Evolutionary conservation across 352 stramenopile species (phyloP).

Genomic region (Pythium coloratum): DNA sequence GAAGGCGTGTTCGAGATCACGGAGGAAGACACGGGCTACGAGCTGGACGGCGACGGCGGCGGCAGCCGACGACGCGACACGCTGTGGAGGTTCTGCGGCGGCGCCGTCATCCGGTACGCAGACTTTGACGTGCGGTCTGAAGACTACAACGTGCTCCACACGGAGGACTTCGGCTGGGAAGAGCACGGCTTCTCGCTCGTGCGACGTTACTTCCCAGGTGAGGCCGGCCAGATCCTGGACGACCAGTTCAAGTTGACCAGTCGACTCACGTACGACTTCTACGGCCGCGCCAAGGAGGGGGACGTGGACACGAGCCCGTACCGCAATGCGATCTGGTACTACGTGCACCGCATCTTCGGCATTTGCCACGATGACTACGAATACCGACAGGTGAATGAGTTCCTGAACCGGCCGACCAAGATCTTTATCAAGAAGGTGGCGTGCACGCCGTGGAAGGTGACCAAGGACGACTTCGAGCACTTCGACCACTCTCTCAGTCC

Average conservation of each 20-base stretch:
- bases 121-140: conserved; percentile 86
- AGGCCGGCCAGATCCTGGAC: conserved; percentile 81
- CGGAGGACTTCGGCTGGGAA: conserved; percentile 89
- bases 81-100: conserved; percentile 82
- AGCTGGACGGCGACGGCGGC: conserved; percentile 30
- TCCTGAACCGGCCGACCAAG: conserved; percentile 82
- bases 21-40: conserved; percentile 51
- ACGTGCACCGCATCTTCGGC: conserved; percentile 86
- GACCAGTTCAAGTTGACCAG: conserved; percentile 86
- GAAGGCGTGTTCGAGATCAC: conserved; percentile 54
- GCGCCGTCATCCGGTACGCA: conserved; percentile 73
- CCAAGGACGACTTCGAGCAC: conserved; percentile 77
- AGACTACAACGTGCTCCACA: conserved; percentile 83
- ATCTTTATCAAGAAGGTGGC: conserved; percentile 88
- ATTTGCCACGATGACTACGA: conserved; percentile 90
- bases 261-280: conserved; percentile 84
- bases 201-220: conserved; percentile 78
- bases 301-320: conserved; percentile 80
- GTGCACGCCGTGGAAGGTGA: conserved; percentile 85
- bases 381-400: conserved; percentile 82
- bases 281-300: conserved; percentile 54
- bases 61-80: conserved; percentile 52
- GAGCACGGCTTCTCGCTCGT: conserved; percentile 88
- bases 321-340: conserved; percentile 86
- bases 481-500: conserved; percentile 77